phyloP scores from a whole-genome alignment of 2,329 filamentous ascomycete genomes.

The Aureobasidium pullulans region DNA sequence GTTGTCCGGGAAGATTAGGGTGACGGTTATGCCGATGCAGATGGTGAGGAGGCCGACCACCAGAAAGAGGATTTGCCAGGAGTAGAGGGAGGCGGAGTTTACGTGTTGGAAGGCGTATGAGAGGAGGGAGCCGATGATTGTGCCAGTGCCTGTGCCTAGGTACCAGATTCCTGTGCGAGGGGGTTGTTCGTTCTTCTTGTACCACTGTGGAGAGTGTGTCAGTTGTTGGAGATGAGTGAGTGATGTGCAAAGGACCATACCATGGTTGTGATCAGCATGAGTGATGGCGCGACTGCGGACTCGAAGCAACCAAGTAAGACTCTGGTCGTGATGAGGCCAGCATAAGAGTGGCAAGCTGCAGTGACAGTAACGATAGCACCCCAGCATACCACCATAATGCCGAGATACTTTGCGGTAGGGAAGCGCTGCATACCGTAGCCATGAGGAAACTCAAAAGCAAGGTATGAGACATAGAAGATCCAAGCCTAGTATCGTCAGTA shows the following conservation, averaged over 20 bases:
- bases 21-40: slow-evolving; percentile 27
- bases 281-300: slow-evolving; percentile 45
- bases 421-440: slow-evolving; percentile 47
- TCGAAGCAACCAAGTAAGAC: slow-evolving; percentile 49
- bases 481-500: slow-evolving; percentile 1
- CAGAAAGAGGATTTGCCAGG: slow-evolving; percentile 49
- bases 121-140: slow-evolving; percentile 48
- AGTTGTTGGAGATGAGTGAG: no score
- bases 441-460: slow-evolving; percentile 33
- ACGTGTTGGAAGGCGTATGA: slow-evolving; percentile 51
- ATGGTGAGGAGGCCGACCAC: slow-evolving; percentile 39
- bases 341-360: slow-evolving; percentile 45
- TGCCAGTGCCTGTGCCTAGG: slow-evolving; percentile 52
- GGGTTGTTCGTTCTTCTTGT: slow-evolving; percentile 45
- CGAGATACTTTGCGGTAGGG: slow-evolving; percentile 48
- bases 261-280: slow-evolving; percentile 49
- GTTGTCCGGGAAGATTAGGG: slow-evolving; percentile 25
- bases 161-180: slow-evolving; percentile 61
- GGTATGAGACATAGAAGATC: slow-evolving; percentile 31
- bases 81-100: slow-evolving; percentile 28
- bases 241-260: slow-evolving; percentile 33
- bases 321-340: slow-evolving; percentile 42
- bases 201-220: slow-evolving; percentile 17
- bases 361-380: slow-evolving; percentile 42
- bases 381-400: slow-evolving; percentile 37